Evolutionary conservation across 2,329 filamentous ascomycete genomes (phyloP), one percentile per base, ranked within the genome.

Genomic region (Cladosporium velox): DNA sequence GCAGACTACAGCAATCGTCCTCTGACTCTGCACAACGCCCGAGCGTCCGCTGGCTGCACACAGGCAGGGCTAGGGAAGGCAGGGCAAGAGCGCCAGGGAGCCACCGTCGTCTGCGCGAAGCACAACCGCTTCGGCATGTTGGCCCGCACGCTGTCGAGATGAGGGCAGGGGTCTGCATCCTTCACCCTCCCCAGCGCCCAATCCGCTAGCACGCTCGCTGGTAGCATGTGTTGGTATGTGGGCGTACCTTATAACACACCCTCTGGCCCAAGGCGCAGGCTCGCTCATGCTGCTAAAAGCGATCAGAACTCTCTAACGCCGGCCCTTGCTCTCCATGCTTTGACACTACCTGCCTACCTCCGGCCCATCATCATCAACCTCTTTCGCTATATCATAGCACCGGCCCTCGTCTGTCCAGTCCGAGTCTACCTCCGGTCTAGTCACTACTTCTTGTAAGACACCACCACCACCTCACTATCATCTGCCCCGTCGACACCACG

Each of bases 141-240:
- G 61, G 61, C 61, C 61, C 61, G 61, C 61, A 64, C 61, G 61
- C 61, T 57, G 61, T 64, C 61, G 61, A 64, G 61, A 64, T 55
- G 61, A 64, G 61, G 61, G 61, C 61, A 57, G 49, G 61, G 61
- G 61, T 64, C 61, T 44, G 61, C 61, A 64, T 64, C 61, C 61
- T 64, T 57, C 61, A 57, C 61, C 61, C 61, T 34, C 61, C 52
- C 28, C 51, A 55, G 34, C 35, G 38, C 51, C 55, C 61, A 64
- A 64, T 57, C 61, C 61, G 51, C 61, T 64, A 64, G 51, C 61
- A 55, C 49, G 34, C 21, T 55, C 51, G 35, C 51, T 35, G 49
- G 61, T 64, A 64, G 51, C 51, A 64, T 64, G 61, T 64, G 61
- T 64, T 64, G 61, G 61, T 64, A 57, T 64, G 61, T 64, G 61